phyloP scores from a whole-genome alignment of 2,329 filamentous ascomycete genomes.

The Rosellinia necatrix region DNA sequence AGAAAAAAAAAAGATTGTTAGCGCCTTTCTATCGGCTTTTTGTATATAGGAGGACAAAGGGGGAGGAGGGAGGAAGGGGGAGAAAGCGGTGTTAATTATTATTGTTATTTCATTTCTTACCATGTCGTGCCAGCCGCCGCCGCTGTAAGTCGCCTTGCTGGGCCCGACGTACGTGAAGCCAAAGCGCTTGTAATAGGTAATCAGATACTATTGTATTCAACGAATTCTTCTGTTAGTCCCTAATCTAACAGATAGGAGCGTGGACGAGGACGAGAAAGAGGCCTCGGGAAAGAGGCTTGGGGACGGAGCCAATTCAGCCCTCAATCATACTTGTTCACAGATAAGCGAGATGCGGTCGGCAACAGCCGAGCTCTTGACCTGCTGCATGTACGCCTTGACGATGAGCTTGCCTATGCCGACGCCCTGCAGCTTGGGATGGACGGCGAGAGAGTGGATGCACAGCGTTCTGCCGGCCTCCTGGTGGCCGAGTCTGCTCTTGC shows the following conservation, averaged over 20 bases:
- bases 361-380: constrained; percentile 71
- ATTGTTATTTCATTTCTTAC: no score
- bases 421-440: constrained; percentile 75
- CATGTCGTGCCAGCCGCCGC: constrained; percentile 84
- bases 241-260: not conserved
- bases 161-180: constrained; percentile 72
- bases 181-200: constrained; percentile 76
- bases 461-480: constrained; percentile 75
- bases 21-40: no score
- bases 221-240: not conserved
- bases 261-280: not conserved
- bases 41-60: no score
- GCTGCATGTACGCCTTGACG: constrained; percentile 76
- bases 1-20: no score
- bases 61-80: no score
- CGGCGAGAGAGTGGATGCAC: constrained; percentile 80
- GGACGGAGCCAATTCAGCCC: constrained; percentile 13
- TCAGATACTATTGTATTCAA: constrained; percentile 55
- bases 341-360: constrained; percentile 77
- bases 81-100: no score
- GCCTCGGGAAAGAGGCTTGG: not conserved
- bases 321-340: constrained; percentile 65
- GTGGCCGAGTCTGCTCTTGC: constrained; percentile 67
- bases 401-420: constrained; percentile 75
- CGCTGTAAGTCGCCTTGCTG: constrained; percentile 73